Conservation (phyloP, 331 rosid species). For the Spiraea crenata region DNA sequence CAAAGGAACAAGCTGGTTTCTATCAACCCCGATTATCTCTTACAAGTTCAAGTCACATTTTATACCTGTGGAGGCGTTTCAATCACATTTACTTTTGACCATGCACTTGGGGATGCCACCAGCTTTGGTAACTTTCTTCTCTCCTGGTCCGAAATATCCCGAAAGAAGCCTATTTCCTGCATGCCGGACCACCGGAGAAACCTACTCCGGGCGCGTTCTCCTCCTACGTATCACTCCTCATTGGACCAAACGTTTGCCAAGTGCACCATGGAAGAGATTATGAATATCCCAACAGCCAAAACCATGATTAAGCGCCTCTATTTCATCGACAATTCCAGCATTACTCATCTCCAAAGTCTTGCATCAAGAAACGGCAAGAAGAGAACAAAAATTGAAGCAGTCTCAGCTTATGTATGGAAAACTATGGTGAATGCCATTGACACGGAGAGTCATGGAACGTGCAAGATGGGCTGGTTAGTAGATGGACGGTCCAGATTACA, state of each 20-base stretch:
- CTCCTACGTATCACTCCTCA: constrained; percentile 58
- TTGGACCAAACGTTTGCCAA: constrained; percentile 58
- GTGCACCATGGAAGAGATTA: constrained; percentile 73
- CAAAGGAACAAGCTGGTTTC: constrained; percentile 46
- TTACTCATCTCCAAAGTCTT: constrained; percentile 52
- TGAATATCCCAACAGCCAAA: constrained; percentile 49
- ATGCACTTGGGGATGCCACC: constrained; percentile 82
- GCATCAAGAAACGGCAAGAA: constrained; percentile 44
- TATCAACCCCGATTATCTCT: constrained; percentile 42
- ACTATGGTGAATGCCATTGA: constrained; percentile 49
- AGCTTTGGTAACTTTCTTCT: constrained; percentile 69
- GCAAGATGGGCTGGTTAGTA: constrained; percentile 83
- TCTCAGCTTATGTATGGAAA: constrained; percentile 83
- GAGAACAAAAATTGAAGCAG: constrained; percentile 80
- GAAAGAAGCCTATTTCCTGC: constrained; percentile 45
- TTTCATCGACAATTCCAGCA: constrained; percentile 47
- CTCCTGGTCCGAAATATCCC: constrained; percentile 67
- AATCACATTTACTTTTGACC: constrained; percentile 74
- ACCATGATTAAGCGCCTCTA: constrained; percentile 57
- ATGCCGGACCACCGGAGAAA: constrained; percentile 56
- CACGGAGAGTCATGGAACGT: constrained; percentile 24
- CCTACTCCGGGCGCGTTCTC: constrained; percentile 50
- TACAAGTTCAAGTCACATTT: constrained; percentile 66
- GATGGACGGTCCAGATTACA: constrained; percentile 60
- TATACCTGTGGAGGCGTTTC: constrained; percentile 62